Conservation (phyloP, 179 eudicot species). For the Spergularia azorica region DNA sequence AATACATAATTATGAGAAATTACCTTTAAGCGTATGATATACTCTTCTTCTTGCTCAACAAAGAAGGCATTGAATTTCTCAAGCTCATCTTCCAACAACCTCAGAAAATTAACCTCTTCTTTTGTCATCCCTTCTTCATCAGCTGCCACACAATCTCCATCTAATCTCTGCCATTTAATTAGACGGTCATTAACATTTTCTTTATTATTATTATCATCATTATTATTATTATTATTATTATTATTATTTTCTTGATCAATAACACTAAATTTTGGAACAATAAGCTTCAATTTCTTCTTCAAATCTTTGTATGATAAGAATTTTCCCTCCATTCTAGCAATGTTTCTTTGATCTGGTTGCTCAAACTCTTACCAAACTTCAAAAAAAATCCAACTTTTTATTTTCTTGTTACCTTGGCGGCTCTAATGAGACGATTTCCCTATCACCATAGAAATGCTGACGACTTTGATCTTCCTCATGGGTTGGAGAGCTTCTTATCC, state of each 20-base stretch:
- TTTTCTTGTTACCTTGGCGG: too few species aligned
- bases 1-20: not conserved
- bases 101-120: conserved; percentile 67
- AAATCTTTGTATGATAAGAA: conserved; percentile 83
- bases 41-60: conserved; percentile 91
- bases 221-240: not conserved
- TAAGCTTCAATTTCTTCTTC: conserved; percentile 70
- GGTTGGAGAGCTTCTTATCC: too few species aligned
- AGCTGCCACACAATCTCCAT: conserved; percentile 9
- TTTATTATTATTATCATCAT: too few species aligned
- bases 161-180: conserved; percentile 41
- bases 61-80: conserved; percentile 86
- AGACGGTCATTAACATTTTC: conserved; percentile 30
- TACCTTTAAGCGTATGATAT: conserved; percentile 85
- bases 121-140: conserved; percentile 44
- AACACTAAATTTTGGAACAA: conserved; percentile 36
- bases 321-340: conserved; percentile 92
- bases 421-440: too few species aligned
- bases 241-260: not conserved
- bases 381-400: too few species aligned
- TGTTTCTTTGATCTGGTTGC: conserved; percentile 85
- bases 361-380: conserved; percentile 93
- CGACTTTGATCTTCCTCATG: too few species aligned
- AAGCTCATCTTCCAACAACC: conserved; percentile 73
- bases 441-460: too few species aligned